Percentiles rank a stretch among this genome's conserved stretches.
phyloP scores from a whole-genome alignment of 1,284 basidiomycete genomes.

The Trametes pubescens region DNA sequence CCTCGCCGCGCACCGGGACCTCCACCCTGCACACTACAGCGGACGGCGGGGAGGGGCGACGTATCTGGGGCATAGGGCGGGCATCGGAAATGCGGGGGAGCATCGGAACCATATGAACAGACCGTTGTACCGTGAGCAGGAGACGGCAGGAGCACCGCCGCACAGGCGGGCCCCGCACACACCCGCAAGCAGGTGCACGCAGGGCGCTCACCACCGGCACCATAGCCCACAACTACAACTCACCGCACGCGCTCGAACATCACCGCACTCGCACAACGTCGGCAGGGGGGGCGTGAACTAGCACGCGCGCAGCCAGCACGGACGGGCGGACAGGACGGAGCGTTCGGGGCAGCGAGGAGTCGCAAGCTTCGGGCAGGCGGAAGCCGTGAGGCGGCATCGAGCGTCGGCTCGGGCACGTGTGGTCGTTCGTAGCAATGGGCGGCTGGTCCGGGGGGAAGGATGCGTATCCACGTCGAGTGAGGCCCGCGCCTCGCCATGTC shows the following conservation, averaged over 20 bases:
- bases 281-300: slow-evolving; percentile 37
- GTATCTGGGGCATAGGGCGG: slow-evolving; percentile 33
- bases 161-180: slow-evolving; percentile 25
- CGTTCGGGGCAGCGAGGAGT: slow-evolving; percentile 31
- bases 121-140: slow-evolving; percentile 1
- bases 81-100: slow-evolving; percentile 19
- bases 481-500: slow-evolving; percentile 36
- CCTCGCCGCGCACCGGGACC: slow-evolving; percentile 19
- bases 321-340: slow-evolving; percentile 34
- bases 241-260: slow-evolving; percentile 33
- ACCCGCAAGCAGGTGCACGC: slow-evolving; percentile 34
- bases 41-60: slow-evolving; percentile 23
- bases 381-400: slow-evolving; percentile 28
- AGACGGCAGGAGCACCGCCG: slow-evolving; percentile 10
- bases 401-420: slow-evolving; percentile 17
- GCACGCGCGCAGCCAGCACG: slow-evolving; percentile 37
- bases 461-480: slow-evolving; percentile 29
- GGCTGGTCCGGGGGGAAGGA: slow-evolving; percentile 20
- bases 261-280: slow-evolving; percentile 24
- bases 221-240: slow-evolving; percentile 26
- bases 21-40: not conserved
- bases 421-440: slow-evolving; percentile 24
- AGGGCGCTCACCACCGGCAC: slow-evolving; percentile 25
- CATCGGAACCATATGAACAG: slow-evolving; percentile 20
- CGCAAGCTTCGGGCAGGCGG: slow-evolving; percentile 29